phyloP scores from a whole-genome alignment of 2,329 filamentous ascomycete genomes.

The Aspergillus pseudoglaucus region DNA sequence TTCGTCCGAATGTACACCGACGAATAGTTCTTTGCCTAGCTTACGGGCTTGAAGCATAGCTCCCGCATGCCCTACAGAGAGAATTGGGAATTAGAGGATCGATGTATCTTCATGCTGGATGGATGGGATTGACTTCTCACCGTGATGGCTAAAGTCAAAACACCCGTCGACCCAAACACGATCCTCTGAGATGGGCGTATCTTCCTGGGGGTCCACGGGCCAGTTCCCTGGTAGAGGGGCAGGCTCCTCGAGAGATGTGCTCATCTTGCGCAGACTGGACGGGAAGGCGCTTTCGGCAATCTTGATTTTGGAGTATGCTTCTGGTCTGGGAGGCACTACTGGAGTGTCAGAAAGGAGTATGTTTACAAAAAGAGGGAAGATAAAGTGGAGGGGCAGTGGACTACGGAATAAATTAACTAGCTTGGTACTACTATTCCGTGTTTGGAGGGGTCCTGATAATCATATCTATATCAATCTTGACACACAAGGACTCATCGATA shows the following conservation, averaged over 20 bases:
- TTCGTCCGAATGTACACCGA: constrained; percentile 93
- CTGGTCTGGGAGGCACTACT: neutral
- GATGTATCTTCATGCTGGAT: constrained; percentile 1
- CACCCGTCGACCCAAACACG: constrained; percentile 98
- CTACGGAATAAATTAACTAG: no score
- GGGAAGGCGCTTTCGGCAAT: neutral
- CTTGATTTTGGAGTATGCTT: neutral
- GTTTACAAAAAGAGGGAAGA: neutral
- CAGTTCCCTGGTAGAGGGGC: constrained; percentile 52
- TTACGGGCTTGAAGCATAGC: constrained; percentile 94
- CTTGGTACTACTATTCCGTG: no score
- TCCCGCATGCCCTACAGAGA: constrained; percentile 71
- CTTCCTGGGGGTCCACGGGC: constrained; percentile 60
- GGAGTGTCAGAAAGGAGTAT: neutral
- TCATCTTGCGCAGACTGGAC: constrained; percentile 6
- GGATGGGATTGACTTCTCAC: constrained; percentile 39
- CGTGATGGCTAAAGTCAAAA: constrained; percentile 98
- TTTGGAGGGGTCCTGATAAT: no score
- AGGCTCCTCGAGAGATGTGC: constrained; percentile 20
- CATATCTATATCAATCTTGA: no score
- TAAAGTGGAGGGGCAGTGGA: no score
- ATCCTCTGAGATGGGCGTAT: constrained; percentile 53
- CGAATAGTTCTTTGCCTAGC: constrained; percentile 78
- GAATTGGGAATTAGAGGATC: constrained; percentile 4
- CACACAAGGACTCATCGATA: no score